Evolutionary conservation across 306 rosid species (phyloP).

Genomic region (Senna siamea): DNA sequence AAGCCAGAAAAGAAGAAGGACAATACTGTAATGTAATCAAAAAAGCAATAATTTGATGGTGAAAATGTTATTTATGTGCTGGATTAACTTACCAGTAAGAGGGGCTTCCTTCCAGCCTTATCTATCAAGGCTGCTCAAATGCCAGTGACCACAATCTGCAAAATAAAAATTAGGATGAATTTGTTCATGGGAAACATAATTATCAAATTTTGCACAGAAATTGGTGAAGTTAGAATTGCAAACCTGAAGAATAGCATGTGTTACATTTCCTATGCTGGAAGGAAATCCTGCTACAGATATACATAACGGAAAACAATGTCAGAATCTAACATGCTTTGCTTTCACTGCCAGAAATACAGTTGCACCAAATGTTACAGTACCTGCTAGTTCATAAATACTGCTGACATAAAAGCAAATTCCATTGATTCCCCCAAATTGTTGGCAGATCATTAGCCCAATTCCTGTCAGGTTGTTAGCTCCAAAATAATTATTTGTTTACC

Average conservation of each 20-base stretch:
- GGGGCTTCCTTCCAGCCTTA: slow-evolving; percentile 83
- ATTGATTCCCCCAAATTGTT: slow-evolving; percentile 94
- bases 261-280: slow-evolving; percentile 56
- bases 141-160: slow-evolving; percentile 69
- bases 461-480: slow-evolving; percentile 60
- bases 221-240: slow-evolving; percentile 19
- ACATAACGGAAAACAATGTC: slow-evolving; percentile 21
- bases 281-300: slow-evolving; percentile 65
- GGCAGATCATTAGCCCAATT: slow-evolving; percentile 86
- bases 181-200: slow-evolving; percentile 7
- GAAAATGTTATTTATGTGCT: neutral
- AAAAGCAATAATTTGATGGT: slow-evolving; percentile 21
- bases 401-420: slow-evolving; percentile 76
- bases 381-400: slow-evolving; percentile 80
- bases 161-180: slow-evolving; percentile 18
- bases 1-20: slow-evolving; percentile 40
- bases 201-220: neutral
- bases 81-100: slow-evolving; percentile 58
- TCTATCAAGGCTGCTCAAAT: slow-evolving; percentile 68
- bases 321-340: neutral
- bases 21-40: neutral
- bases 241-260: slow-evolving; percentile 80
- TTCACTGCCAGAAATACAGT: slow-evolving; percentile 2
- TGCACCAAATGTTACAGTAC: slow-evolving; percentile 53
- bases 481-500: too few species aligned